These are phyloP conservation scores for Hyphopichia pseudoburtonii DNA, from an alignment of 1,139 yeast species.

Conservation along the genomic window DNA sequence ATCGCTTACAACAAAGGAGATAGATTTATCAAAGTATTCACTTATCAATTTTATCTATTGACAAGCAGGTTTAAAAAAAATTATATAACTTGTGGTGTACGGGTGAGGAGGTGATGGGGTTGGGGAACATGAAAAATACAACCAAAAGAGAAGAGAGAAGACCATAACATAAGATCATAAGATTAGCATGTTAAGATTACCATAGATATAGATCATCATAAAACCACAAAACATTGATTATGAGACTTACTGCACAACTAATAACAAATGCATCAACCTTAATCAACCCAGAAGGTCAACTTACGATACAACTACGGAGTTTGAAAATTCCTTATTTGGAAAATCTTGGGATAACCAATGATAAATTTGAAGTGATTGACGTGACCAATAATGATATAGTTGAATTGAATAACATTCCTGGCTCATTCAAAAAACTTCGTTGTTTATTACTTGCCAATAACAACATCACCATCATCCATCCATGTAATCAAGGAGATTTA, in stretches of 20 bases:
- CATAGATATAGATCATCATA: no score
- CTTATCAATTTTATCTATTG: no score
- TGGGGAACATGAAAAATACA: no score
- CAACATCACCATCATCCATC: slow-evolving; percentile 42
- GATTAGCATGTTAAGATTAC: no score
- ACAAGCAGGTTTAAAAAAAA: no score
- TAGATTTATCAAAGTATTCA: no score
- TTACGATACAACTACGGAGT: slow-evolving; percentile 37
- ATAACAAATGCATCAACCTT: slow-evolving; percentile 33
- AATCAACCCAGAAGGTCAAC: slow-evolving; percentile 36
- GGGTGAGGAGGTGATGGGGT: no score
- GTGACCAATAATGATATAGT: slow-evolving; percentile 64
- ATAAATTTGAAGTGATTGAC: slow-evolving; percentile 56
- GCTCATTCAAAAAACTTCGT: slow-evolving; percentile 43
- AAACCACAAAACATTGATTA: no score
- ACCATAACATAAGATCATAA: not conserved
- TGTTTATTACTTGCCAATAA: slow-evolving; percentile 61
- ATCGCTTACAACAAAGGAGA: no score
- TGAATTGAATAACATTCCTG: slow-evolving; percentile 49
- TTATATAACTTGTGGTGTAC: no score
- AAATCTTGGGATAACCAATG: slow-evolving; percentile 32
- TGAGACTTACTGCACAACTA: slow-evolving; percentile 40
- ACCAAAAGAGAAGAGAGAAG: no score
- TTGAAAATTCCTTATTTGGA: slow-evolving; percentile 35
- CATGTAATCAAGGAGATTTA: slow-evolving; percentile 27